A percentile compares a stretch with the other conserved stretches of the same genome.
Evolutionary conservation across 371 early-diverging fungal genomes (phyloP).

Genomic region (Smittium mucronatum): DNA sequence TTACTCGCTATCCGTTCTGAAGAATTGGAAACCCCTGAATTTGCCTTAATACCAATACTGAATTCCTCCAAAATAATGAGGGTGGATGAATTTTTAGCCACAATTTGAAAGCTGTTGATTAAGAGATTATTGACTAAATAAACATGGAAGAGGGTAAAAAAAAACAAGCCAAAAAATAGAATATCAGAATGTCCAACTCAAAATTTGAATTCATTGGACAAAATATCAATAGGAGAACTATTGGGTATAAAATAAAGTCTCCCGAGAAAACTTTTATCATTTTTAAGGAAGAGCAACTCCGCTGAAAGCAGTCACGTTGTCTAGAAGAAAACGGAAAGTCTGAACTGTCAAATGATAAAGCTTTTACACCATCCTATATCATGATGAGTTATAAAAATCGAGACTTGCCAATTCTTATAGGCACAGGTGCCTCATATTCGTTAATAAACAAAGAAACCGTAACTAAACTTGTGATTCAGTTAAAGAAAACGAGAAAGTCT

Average conservation of each 20-base stretch:
- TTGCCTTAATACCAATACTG: not conserved
- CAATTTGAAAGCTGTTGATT: not conserved
- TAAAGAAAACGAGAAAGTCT: not conserved
- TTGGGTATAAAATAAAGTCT: not conserved
- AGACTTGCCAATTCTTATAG: slow-evolving; percentile 5
- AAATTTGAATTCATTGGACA: not conserved
- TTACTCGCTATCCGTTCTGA: not conserved
- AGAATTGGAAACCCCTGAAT: not conserved
- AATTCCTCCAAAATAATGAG: not conserved
- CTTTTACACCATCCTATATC: not conserved
- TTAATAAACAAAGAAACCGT: slow-evolving; percentile 6
- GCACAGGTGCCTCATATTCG: slow-evolving; percentile 5
- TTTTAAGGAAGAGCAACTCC: not conserved
- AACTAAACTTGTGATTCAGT: not conserved
- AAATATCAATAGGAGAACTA: not conserved
- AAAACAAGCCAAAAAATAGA: not conserved
- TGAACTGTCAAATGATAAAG: not conserved
- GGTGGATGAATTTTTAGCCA: not conserved
- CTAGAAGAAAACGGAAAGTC: not conserved
- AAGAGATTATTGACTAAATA: not conserved
- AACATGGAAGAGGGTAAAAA: not conserved
- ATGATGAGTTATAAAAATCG: not conserved
- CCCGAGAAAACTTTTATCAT: not conserved
- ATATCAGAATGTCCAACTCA: not conserved
- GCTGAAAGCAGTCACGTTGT: not conserved